Percentiles rank a stretch among this genome's conserved stretches.
Conservation (phyloP, 495 filamentous ascomycete species). For the Penicillium cosmopolitanum region DNA sequence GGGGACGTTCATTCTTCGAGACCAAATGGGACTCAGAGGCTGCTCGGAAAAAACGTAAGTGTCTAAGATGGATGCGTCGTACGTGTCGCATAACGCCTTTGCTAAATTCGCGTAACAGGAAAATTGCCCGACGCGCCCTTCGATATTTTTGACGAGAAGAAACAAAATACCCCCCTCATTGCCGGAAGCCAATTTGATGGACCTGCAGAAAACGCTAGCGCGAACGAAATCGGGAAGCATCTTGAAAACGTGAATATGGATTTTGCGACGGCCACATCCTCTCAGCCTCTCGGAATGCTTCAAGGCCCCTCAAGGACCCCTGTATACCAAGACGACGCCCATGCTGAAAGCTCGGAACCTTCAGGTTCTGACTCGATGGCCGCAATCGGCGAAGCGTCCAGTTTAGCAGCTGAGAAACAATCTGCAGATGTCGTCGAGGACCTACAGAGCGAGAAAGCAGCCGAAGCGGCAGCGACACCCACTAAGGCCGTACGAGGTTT, state of each 20-base stretch:
- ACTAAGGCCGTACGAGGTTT: slow-evolving; percentile 28
- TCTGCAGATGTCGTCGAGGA: slow-evolving; percentile 1
- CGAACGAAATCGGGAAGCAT: not conserved
- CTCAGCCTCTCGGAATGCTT: not conserved
- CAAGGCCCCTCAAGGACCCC: not conserved
- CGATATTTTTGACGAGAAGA: slow-evolving; percentile 24
- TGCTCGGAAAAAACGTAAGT: slow-evolving; percentile 46
- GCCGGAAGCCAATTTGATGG: slow-evolving; percentile 9
- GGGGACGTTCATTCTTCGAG: slow-evolving; percentile 42
- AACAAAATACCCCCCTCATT: slow-evolving; percentile 4
- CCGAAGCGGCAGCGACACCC: slow-evolving; percentile 12
- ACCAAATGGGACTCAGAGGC: slow-evolving; percentile 45
- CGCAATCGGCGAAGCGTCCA: slow-evolving; percentile 8
- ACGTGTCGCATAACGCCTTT: not conserved
- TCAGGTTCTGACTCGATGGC: not conserved
- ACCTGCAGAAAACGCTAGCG: not conserved
- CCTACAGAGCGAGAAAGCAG: slow-evolving; percentile 9
- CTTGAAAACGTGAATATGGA: not conserved
- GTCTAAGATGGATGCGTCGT: not conserved
- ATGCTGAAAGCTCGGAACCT: not conserved
- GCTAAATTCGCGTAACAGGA: slow-evolving; percentile 27
- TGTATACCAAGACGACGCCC: not conserved
- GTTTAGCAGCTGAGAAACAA: slow-evolving; percentile 10
- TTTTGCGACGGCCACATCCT: not conserved
- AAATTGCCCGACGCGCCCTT: slow-evolving; percentile 40